Evolutionary conservation across 768 basidiomycete genomes (phyloP).

Genomic region (Trametes elegans): DNA sequence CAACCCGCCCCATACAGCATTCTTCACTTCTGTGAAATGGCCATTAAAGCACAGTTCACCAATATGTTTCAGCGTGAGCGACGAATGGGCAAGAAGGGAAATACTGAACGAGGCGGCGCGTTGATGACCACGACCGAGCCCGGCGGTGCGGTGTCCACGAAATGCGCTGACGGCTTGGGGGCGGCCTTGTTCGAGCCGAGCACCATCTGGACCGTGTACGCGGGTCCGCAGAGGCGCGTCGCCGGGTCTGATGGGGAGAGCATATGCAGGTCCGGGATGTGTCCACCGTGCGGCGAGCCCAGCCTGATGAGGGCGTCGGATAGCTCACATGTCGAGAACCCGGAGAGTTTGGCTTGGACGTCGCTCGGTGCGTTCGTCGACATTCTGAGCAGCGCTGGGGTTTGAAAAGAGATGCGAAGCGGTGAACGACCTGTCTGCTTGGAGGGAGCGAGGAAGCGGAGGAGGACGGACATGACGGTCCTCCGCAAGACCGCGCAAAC

Average conservation of each 20-base stretch:
- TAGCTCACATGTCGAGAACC: slow-evolving; percentile 77
- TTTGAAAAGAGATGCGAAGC: not conserved
- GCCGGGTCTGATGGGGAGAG: slow-evolving; percentile 42
- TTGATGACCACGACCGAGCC: slow-evolving; percentile 72
- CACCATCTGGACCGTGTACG: slow-evolving; percentile 88
- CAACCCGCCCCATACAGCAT: slow-evolving; percentile 90
- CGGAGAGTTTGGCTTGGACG: slow-evolving; percentile 23
- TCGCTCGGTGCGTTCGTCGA: slow-evolving; percentile 17
- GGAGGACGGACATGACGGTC: no score
- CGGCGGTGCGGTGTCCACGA: slow-evolving; percentile 72
- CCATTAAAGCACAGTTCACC: not conserved
- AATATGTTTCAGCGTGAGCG: not conserved
- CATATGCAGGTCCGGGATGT: slow-evolving; percentile 74
- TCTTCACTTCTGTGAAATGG: slow-evolving; percentile 53
- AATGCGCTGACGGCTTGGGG: slow-evolving; percentile 68
- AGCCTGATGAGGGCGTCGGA: slow-evolving; percentile 90
- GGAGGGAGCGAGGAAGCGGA: no score
- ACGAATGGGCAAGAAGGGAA: not conserved
- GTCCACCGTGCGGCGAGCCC: slow-evolving; percentile 65
- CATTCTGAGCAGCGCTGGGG: slow-evolving; percentile 13
- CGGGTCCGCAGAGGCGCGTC: slow-evolving; percentile 65
- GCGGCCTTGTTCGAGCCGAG: slow-evolving; percentile 51
- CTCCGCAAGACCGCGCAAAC: not conserved
- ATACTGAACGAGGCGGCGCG: slow-evolving; percentile 61
- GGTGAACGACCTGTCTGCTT: no score